Conservation (phyloP, 257 asterid species). For the Eucommia ulmoides region DNA sequence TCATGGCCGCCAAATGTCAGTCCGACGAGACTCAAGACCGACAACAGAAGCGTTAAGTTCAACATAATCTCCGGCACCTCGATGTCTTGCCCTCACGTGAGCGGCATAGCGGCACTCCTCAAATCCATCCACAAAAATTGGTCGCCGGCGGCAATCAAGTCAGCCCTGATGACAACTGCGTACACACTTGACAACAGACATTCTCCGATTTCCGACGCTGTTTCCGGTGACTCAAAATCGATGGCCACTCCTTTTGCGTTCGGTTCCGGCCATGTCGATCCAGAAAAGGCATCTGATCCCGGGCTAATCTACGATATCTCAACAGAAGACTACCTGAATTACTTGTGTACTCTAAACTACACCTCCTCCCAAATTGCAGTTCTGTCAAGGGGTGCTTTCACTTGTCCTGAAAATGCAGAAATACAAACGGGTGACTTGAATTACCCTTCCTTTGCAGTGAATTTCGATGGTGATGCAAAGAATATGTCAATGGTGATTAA, state of each 20-base stretch:
- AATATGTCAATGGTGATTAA: constrained; percentile 55
- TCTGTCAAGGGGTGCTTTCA: constrained; percentile 41
- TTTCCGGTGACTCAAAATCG: constrained; percentile 19
- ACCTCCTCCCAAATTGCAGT: constrained; percentile 22
- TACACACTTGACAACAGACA: constrained; percentile 27
- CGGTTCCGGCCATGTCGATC: constrained; percentile 47
- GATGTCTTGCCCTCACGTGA: constrained; percentile 43
- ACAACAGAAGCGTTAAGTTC: constrained; percentile 21
- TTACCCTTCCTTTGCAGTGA: constrained; percentile 70
- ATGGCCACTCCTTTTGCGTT: too few species aligned
- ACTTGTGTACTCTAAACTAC: constrained; percentile 35
- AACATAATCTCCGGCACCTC: constrained; percentile 46
- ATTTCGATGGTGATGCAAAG: constrained; percentile 45
- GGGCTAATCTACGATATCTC: constrained; percentile 30
- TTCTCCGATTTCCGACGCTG: constrained; percentile 30
- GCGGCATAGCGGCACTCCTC: constrained; percentile 37
- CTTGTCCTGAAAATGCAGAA: constrained; percentile 31
- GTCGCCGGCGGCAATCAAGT: constrained; percentile 38
- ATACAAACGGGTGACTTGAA: constrained; percentile 82
- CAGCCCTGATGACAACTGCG: constrained; percentile 48
- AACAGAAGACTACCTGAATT: constrained; percentile 22
- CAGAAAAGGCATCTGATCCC: constrained; percentile 29
- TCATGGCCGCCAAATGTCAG: constrained; percentile 35
- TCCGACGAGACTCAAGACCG: constrained; percentile 35
- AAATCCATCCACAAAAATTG: constrained; percentile 37